Evolutionary conservation across 257 asterid species (phyloP).

Genomic region (Leptodermis oblonga): DNA sequence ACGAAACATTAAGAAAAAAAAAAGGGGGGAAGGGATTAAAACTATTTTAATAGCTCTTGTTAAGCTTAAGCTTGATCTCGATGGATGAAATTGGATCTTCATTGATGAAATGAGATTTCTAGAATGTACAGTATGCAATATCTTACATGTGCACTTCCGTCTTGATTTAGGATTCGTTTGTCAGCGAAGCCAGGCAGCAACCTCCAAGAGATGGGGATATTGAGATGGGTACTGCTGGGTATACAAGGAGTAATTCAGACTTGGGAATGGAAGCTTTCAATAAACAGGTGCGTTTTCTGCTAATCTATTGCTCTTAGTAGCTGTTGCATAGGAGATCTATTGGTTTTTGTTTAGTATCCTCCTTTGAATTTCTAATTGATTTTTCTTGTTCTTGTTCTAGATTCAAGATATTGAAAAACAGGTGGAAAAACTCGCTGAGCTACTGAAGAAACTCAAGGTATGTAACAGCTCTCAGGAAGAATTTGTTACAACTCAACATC

Average conservation of each 20-base stretch:
- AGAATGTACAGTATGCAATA: not conserved
- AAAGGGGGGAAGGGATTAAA: constrained; percentile 1
- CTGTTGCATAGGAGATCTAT: not conserved
- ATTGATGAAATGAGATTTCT: not conserved
- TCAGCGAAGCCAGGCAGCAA: constrained; percentile 37
- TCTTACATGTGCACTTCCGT: constrained; percentile 7
- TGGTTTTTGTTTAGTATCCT: not conserved
- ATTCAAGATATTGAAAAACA: constrained; percentile 73
- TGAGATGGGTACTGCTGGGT: constrained; percentile 58
- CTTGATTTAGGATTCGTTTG: constrained; percentile 54
- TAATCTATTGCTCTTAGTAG: not conserved
- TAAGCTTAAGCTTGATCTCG: constrained; percentile 7
- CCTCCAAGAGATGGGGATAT: constrained; percentile 47
- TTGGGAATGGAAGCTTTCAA: constrained; percentile 66
- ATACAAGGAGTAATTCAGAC: constrained; percentile 60
- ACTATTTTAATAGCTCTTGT: not conserved
- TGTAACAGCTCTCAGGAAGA: not conserved
- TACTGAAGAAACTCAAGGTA: constrained; percentile 71
- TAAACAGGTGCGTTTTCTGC: constrained; percentile 47
- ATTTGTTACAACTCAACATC: not conserved
- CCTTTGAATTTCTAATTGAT: not conserved
- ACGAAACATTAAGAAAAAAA: not conserved
- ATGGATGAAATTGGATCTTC: not conserved
- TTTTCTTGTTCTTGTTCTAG: constrained; percentile 26
- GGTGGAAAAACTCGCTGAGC: constrained; percentile 55